Evolutionary conservation across 768 basidiomycete genomes (phyloP).

Genomic region (Leucosporidium yakuticum): DNA sequence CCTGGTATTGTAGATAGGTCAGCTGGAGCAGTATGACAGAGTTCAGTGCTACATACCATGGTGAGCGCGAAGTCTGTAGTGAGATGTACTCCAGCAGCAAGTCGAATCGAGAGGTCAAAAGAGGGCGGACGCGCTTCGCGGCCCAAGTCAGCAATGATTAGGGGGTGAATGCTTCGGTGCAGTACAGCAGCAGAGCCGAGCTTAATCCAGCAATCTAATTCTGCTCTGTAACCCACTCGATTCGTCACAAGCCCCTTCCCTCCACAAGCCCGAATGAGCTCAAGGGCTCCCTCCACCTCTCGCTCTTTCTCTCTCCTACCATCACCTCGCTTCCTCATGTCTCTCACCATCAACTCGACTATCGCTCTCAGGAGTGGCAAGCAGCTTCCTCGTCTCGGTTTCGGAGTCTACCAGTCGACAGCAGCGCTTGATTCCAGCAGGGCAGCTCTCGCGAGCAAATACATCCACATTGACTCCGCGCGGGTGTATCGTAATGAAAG

Average conservation of each 20-base stretch:
- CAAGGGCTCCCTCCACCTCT: no score
- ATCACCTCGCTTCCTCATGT: background rate
- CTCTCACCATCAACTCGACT: background rate
- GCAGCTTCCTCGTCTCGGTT: conserved; percentile 42
- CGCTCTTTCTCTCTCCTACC: conserved; percentile 1
- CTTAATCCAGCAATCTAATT: no score
- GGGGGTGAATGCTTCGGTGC: no score
- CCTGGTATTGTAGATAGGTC: conserved; percentile 46
- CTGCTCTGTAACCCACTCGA: no score
- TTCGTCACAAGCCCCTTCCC: no score
- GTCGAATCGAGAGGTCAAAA: no score
- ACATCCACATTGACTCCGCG: conserved; percentile 34
- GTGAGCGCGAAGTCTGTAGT: no score
- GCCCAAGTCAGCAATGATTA: no score
- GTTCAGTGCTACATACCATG: no score
- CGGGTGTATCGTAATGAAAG: conserved; percentile 37
- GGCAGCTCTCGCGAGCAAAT: conserved; percentile 39
- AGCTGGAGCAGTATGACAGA: background rate
- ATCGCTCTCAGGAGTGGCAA: conserved; percentile 8
- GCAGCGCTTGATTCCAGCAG: conserved; percentile 27
- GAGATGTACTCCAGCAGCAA: no score
- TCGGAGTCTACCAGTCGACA: conserved; percentile 40
- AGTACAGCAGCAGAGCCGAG: no score
- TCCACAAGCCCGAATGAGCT: no score
- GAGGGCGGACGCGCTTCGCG: background rate